Conservation (phyloP, 2,329 filamentous ascomycete species). For the Fusarium torreyae region DNA sequence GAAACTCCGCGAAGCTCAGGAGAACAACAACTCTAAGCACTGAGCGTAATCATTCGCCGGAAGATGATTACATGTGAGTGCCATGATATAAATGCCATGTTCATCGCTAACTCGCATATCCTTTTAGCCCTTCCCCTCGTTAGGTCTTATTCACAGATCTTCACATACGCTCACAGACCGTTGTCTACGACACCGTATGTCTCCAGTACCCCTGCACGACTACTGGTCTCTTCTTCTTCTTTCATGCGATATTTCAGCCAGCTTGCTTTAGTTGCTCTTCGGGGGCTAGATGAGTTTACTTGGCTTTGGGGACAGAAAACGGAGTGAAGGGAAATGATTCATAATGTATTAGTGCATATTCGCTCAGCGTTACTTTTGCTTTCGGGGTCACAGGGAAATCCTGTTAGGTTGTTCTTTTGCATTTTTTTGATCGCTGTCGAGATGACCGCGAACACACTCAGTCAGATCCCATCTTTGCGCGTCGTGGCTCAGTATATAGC, state of each 20-base stretch:
- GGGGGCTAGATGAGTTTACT: background rate
- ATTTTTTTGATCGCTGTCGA: background rate
- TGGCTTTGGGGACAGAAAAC: background rate
- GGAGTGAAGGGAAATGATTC: background rate
- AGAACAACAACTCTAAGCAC: background rate
- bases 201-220: background rate
- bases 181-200: background rate
- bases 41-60: background rate
- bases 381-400: no score
- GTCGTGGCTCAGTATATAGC: background rate
- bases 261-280: background rate
- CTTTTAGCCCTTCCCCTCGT: background rate
- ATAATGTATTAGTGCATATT: background rate
- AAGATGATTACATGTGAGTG: background rate
- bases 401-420: background rate
- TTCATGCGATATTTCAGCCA: background rate
- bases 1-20: background rate
- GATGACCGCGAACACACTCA: background rate
- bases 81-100: accelerated
- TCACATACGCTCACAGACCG: background rate
- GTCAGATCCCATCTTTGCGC: background rate
- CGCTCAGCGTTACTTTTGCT: background rate
- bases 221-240: background rate
- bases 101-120: background rate
- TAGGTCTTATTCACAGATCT: background rate